Evolutionary conservation across 2,329 filamentous ascomycete genomes (phyloP).

Genomic region (Colletotrichum nymphaeae): DNA sequence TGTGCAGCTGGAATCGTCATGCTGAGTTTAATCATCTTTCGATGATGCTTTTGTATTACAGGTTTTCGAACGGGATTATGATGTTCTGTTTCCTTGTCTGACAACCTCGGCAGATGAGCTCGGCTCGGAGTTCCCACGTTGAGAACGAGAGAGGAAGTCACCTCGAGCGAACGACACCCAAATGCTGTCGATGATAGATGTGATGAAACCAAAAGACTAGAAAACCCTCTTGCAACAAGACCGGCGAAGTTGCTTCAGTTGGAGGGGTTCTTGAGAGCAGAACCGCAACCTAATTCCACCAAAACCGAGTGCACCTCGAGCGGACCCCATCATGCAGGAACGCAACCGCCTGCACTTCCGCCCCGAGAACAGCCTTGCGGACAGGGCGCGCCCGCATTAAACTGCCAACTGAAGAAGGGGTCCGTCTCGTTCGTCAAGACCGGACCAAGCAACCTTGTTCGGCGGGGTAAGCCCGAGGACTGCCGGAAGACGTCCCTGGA

Average conservation of each 20-base stretch:
- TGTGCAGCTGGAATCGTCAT: neutral
- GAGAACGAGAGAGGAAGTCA: too few species aligned
- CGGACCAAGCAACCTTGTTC: constrained; percentile 53
- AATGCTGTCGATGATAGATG: too few species aligned
- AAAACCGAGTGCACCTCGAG: neutral
- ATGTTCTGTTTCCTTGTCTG: neutral
- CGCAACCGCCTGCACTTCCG: neutral
- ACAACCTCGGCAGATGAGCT: neutral
- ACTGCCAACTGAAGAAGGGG: constrained; percentile 66
- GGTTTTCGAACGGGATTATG: neutral
- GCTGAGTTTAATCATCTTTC: neutral
- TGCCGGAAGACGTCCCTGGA: constrained; percentile 59
- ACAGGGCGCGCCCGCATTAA: constrained; percentile 42
- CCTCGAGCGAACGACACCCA: too few species aligned
- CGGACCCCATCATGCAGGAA: neutral
- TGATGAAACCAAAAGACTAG: too few species aligned
- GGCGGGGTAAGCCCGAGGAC: constrained; percentile 48
- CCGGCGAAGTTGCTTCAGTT: neutral
- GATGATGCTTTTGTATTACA: neutral
- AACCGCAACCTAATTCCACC: neutral
- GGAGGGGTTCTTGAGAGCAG: neutral
- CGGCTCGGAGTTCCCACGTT: too few species aligned
- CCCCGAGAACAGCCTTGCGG: constrained; percentile 27
- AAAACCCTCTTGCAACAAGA: neutral
- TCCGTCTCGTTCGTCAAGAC: constrained; percentile 66